Evolutionary conservation across 2,329 filamentous ascomycete genomes (phyloP).

Genomic region (Alternaria sp.): DNA sequence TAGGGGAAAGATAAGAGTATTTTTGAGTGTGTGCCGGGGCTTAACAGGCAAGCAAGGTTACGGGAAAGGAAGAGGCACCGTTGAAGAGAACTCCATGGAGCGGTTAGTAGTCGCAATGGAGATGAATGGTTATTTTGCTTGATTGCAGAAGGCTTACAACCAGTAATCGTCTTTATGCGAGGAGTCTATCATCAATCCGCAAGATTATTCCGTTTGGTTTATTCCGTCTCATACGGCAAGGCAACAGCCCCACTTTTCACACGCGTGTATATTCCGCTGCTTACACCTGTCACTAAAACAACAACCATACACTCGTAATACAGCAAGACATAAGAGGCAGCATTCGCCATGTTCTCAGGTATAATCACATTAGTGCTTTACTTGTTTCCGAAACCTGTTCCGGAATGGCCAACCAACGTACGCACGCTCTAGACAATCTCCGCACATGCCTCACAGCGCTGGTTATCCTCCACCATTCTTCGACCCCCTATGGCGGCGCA

Average conservation of each 20-base stretch:
- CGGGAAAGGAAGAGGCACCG: slow-evolving; percentile 46
- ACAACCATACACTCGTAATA: neutral
- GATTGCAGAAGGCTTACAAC: neutral
- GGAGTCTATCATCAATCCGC: neutral
- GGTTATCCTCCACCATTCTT: slow-evolving; percentile 29
- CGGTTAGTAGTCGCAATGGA: slow-evolving; percentile 75
- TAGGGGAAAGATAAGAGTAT: slow-evolving; percentile 75
- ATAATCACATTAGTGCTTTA: neutral
- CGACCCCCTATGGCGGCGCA: slow-evolving; percentile 28
- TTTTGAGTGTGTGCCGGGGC: slow-evolving; percentile 75
- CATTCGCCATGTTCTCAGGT: neutral
- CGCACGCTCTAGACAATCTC: slow-evolving; percentile 29
- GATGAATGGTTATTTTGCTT: slow-evolving; percentile 71
- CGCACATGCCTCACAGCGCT: slow-evolving; percentile 31
- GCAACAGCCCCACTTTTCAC: slow-evolving; percentile 1
- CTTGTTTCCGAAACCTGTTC: neutral
- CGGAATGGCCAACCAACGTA: slow-evolving; percentile 1
- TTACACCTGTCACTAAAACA: neutral
- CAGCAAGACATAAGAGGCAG: neutral
- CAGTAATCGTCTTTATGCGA: no score
- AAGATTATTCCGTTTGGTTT: neutral
- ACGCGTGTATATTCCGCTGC: neutral
- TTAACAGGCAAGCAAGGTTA: slow-evolving; percentile 68
- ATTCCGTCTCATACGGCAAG: neutral
- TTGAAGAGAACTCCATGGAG: slow-evolving; percentile 68